A percentile compares a stretch with the other conserved stretches of the same genome.
phyloP scores from a whole-genome alignment of 306 rosid species.

The Cicer yamashitae region DNA sequence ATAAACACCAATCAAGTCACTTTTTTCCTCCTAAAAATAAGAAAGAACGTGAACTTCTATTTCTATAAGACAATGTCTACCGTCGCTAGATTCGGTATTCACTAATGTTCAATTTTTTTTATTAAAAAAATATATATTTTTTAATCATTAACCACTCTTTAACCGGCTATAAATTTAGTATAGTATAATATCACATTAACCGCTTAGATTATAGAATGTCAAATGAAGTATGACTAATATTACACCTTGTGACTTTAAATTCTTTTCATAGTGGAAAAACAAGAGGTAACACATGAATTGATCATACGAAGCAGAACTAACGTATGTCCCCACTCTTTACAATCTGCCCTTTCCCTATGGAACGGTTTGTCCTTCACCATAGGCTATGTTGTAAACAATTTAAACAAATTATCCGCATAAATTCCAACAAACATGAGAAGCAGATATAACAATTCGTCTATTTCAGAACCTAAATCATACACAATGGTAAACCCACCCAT shows the following conservation, averaged over 20 bases:
- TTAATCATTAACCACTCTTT: no score
- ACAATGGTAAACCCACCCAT: conserved; percentile 53
- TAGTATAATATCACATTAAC: no score
- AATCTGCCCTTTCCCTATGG: neutral
- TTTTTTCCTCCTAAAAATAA: no score
- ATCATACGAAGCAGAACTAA: neutral
- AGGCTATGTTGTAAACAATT: neutral
- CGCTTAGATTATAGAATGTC: neutral
- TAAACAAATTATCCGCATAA: neutral
- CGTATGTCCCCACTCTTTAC: neutral
- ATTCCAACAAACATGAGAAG: neutral
- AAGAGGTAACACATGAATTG: neutral
- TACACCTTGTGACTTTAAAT: neutral
- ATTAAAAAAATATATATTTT: no score
- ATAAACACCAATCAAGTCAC: no score
- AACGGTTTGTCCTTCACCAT: neutral
- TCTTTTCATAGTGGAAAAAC: neutral
- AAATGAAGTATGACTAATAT: neutral
- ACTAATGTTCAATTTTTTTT: no score
- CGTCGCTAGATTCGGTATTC: no score
- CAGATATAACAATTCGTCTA: conserved; percentile 13
- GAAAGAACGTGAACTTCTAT: no score
- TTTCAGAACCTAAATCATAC: conserved; percentile 18
- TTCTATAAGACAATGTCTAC: no score
- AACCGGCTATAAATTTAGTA: no score